Base-by-base conservation (phyloP, 2,329 filamentous ascomycete genomes). In the Trichophyton equinum region DNA sequence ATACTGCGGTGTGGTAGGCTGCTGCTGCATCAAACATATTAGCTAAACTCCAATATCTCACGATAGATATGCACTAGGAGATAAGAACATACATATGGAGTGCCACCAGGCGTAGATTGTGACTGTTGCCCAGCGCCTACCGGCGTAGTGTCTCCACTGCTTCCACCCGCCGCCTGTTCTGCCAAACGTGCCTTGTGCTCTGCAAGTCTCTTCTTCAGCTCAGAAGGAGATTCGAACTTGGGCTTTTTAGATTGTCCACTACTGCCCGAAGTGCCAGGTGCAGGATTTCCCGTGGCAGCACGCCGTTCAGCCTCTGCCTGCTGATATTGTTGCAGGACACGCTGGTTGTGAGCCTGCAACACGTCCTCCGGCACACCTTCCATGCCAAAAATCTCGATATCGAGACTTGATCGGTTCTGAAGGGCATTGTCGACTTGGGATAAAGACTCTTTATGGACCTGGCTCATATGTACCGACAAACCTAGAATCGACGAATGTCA, bases 311-410 rank as follows among this genome's bases (percentile, higher is more conserved):
- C 87, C 74, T 95, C 89, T 27, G 85, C 86, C 71, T 90, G 85
- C 74, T 95, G 92, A 74, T 87, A 96, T 73, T 88, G 86, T 67
- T 89, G 83, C 65, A 91, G 84, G 71, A 97, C 89, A 68, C 89
- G 85, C 74, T 94, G 88, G 71, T 89, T 87, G 78, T 96, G 91
- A 70, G 88, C 83, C 68, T 89, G 83, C 62, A 89, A 78, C 64
- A 95, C 82, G 62, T 96, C 89, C 62, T 90, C 87, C 2, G 94
- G 94, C 42, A 97, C 89, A 70, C 94, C 94, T 73, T 96, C 91
- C 89, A 96, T 96, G 70, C 92, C 94, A 72, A 97, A 99, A 69
- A 99, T 96, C 75, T 99, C 94, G 63, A 95, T 85, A 63, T 95
- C 90, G 63, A 95, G 84, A 62, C 87, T 87, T 65, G 89, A 84